A percentile compares a stretch with the other conserved stretches of the same genome.
Evolutionary conservation across 495 filamentous ascomycete genomes (phyloP).

Genomic region (Astrothelium subdiscretum): DNA sequence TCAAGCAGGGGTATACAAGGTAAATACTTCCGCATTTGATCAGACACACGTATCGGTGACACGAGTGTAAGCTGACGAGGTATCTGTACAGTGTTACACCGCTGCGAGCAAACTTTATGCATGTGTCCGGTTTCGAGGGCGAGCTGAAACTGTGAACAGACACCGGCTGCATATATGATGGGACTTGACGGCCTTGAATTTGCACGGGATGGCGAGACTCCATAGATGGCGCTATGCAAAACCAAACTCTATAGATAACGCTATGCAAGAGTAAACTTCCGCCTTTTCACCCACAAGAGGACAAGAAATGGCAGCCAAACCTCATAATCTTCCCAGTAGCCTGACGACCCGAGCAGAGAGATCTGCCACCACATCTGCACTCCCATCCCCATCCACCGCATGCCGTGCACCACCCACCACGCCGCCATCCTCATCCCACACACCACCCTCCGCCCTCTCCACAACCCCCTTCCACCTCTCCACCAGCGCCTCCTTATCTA

Average conservation of each 20-base stretch:
- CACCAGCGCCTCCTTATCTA: conserved; percentile 57
- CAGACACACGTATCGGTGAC: not conserved
- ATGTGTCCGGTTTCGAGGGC: conserved; percentile 47
- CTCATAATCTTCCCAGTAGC: conserved; percentile 42
- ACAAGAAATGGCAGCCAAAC: not conserved
- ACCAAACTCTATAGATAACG: no score
- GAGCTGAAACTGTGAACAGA: conserved; percentile 75
- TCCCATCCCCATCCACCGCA: conserved; percentile 38
- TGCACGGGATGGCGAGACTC: not conserved
- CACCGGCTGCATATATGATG: not conserved
- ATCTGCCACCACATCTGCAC: conserved; percentile 34
- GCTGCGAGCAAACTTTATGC: conserved; percentile 85
- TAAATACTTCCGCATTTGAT: conserved; percentile 31
- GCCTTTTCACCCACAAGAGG: no score
- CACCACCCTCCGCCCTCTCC: conserved; percentile 31
- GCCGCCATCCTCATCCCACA: conserved; percentile 43
- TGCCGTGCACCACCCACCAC: conserved; percentile 51
- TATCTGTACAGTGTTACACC: conserved; percentile 65
- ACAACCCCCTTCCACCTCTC: conserved; percentile 46
- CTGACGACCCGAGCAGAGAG: conserved; percentile 42
- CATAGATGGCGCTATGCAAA: no score
- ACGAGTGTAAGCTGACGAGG: not conserved
- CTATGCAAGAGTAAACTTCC: no score
- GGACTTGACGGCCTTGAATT: not conserved
- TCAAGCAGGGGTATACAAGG: conserved; percentile 83